Percentiles rank a stretch among this genome's conserved stretches.
phyloP scores from a whole-genome alignment of 2,329 filamentous ascomycete species.

The Chaetothyriales sp. region DNA sequence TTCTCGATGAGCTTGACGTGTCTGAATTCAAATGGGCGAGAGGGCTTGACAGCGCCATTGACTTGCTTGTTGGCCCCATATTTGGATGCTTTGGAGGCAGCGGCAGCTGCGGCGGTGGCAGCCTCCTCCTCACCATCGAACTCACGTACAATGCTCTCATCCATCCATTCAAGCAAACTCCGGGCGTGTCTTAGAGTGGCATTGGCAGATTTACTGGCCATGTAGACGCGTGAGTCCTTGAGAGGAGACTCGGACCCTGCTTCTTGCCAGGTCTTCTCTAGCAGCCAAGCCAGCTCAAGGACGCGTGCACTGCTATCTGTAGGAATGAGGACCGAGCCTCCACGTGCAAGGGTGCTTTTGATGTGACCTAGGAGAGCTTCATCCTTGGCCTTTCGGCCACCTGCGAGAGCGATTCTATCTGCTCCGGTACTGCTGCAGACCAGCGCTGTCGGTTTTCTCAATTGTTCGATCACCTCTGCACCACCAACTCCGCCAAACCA shows the following conservation, averaged over 20 bases:
- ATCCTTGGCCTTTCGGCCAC: constrained; percentile 66
- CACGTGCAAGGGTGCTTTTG: constrained; percentile 58
- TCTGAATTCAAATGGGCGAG: constrained; percentile 77
- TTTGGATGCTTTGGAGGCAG: constrained; percentile 18
- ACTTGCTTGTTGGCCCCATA: constrained; percentile 30
- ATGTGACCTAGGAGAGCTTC: constrained; percentile 74
- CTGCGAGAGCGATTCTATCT: constrained; percentile 52
- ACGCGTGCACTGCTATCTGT: constrained; percentile 92
- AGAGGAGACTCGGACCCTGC: constrained; percentile 36
- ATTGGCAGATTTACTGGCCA: constrained; percentile 73
- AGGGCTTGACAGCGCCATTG: constrained; percentile 27
- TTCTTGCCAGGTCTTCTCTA: constrained; percentile 80
- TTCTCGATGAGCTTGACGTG: constrained; percentile 72
- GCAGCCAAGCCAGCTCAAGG: constrained; percentile 74
- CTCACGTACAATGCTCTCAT: constrained; percentile 82
- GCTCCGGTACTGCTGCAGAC: constrained; percentile 80
- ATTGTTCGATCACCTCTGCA: constrained; percentile 80
- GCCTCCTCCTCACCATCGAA: constrained; percentile 48
- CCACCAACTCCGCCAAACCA: constrained; percentile 79
- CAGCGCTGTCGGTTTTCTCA: constrained; percentile 83
- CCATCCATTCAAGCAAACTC: constrained; percentile 99
- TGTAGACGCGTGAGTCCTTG: constrained; percentile 47
- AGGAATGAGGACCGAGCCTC: constrained; percentile 83
- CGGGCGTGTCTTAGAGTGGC: constrained; percentile 81
- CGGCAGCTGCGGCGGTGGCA: constrained; percentile 24